Evolutionary conservation across 106 monocot genomes (phyloP), one percentile per base, ranked within the genome.

Genomic region (Dioscorea alata): DNA sequence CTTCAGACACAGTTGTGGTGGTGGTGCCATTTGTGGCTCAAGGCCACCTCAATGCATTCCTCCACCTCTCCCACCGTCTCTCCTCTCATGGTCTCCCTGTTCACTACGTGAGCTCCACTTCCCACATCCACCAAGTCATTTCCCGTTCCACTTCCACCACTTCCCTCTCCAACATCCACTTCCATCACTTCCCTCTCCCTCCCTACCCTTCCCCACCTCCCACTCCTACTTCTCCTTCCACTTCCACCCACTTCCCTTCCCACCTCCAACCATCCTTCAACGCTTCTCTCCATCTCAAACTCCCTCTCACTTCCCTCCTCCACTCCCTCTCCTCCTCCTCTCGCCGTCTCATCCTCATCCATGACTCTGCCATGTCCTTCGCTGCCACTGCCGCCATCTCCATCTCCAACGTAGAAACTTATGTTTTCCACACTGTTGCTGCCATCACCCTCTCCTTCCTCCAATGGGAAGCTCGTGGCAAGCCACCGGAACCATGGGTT

Each of bases 21-120:
- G 28, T 28, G 28, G 3, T 28, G 28, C 82, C 86, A 2, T 72
- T 86, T 42, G 82, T 82, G 16, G 82, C 86, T 0, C 86, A 86
- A 32, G 86, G 86, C 57, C 86, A 86, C 71, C 76, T 86, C 49
- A 86, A 86, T 73, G 82, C 79, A 58, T 75, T 86, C 66, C 76
- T 86, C 73, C 86, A 86, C 70, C 72, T 86, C 69, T 79, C 69
- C 14, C 69, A 59, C 61, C 76, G 50, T 15, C 9, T 84, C 63
- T 19, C 73, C 0, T 12, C 49, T 68, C 60, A 51, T 52, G 68
- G 70, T 23, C 12, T 82, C 65, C 32, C 78, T 56, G 66, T 73
- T 16, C 82, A 86, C 82, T 86, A 73, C 74, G 70, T 69, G 61
- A 53, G 76, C 77, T 79, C 79, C 50, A 28, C 74, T 51, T 73